Percentiles rank a stretch among this genome's conserved stretches.
These are phyloP conservation scores for Amanita pseudoporphyria DNA, from an alignment of 768 basidiomycete species.

Conservation along the genomic window DNA sequence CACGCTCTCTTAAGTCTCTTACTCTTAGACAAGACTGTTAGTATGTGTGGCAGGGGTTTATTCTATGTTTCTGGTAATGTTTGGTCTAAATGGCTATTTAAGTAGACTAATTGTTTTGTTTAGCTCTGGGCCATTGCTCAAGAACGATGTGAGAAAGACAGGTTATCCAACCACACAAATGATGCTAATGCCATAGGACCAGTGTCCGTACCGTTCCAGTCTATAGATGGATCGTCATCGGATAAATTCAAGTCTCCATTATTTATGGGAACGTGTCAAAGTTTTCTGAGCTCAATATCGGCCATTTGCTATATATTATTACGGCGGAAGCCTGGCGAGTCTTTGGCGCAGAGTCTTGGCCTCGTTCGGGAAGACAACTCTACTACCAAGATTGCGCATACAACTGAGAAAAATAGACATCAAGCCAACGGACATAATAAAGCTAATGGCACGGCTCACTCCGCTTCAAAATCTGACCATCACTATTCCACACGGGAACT, in stretches of 20 bases:
- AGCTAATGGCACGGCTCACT: constrained; percentile 20
- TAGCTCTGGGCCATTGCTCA: constrained; percentile 91
- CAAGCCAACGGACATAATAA: constrained; percentile 24
- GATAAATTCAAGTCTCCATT: constrained; percentile 81
- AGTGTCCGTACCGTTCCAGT: constrained; percentile 83
- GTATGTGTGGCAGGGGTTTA: constrained; percentile 86
- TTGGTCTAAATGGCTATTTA: not conserved
- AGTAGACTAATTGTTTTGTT: constrained; percentile 4
- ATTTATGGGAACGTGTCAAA: constrained; percentile 81
- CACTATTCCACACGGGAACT: constrained; percentile 37
- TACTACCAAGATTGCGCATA: constrained; percentile 16
- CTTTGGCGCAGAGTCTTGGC: constrained; percentile 51
- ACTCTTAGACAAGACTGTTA: constrained; percentile 40
- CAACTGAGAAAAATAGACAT: constrained; percentile 17
- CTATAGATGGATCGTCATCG: constrained; percentile 48
- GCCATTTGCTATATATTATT: constrained; percentile 69
- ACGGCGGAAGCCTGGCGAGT: constrained; percentile 44
- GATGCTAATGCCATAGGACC: constrained; percentile 1
- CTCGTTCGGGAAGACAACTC: constrained; percentile 31
- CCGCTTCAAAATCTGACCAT: constrained; percentile 21
- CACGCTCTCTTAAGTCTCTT: not conserved
- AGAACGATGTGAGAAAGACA: constrained; percentile 62
- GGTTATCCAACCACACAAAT: not conserved
- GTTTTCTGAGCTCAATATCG: constrained; percentile 64
- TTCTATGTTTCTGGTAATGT: constrained; percentile 76